Evolutionary conservation across 139 green algal genomes (phyloP).

Genomic region (Astrephomene gubernaculifera): DNA sequence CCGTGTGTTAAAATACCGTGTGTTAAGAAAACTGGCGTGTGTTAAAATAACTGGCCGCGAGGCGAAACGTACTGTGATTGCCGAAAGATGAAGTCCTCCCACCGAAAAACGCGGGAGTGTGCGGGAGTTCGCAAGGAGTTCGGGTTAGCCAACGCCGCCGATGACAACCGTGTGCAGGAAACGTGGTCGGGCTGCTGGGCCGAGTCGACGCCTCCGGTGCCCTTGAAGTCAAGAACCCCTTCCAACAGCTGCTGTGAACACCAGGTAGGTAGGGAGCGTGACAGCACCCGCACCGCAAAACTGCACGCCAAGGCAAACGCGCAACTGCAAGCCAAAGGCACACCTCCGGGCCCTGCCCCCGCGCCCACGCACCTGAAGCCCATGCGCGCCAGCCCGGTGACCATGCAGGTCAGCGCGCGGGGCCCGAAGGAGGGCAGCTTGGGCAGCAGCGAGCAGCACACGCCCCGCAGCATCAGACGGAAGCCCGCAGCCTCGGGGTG

Average conservation of each 20-base stretch:
- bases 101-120: not conserved
- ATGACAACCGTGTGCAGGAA: no score
- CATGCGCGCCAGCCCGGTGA: slow-evolving; percentile 23
- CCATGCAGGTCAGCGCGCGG: slow-evolving; percentile 6
- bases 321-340: not conserved
- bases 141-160: no score
- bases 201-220: no score
- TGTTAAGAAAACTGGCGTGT: not conserved
- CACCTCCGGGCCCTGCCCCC: not conserved
- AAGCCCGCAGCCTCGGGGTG: not conserved
- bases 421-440: slow-evolving; percentile 15
- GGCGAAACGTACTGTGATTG: no score
- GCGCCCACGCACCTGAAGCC: slow-evolving; percentile 11
- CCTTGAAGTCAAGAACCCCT: no score
- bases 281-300: not conserved
- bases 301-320: no score
- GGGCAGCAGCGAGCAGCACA: slow-evolving; percentile 2
- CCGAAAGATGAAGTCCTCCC: no score
- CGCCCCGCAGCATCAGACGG: slow-evolving; percentile 1
- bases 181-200: no score
- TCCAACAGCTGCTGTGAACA: not conserved
- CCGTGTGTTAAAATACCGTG: not conserved
- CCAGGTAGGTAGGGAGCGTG: not conserved
- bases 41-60: no score
- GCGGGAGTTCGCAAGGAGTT: no score